Percentiles rank a stretch among this genome's conserved stretches.
Evolutionary conservation across 768 basidiomycete genomes (phyloP).

Genomic region (Pleurotus citrinopileatus): DNA sequence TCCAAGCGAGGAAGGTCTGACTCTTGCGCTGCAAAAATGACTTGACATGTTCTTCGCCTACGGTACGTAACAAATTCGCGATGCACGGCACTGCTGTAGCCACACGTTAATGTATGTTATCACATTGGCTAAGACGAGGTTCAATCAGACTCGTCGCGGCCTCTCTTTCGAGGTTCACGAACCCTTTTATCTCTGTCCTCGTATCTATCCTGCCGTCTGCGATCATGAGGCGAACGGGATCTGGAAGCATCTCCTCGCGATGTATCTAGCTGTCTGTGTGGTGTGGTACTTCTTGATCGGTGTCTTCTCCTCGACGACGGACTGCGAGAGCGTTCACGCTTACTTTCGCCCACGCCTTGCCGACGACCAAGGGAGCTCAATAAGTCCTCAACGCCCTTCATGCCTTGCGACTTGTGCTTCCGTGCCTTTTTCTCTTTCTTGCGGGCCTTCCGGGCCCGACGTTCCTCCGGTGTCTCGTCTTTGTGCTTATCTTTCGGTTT

Average conservation of each 20-base stretch:
- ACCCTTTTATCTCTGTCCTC: not conserved
- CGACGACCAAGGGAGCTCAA: constrained; percentile 46
- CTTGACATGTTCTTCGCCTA: not conserved
- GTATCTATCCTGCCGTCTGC: constrained; percentile 4
- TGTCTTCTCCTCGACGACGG: constrained; percentile 20
- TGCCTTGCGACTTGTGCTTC: constrained; percentile 58
- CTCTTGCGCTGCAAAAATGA: not conserved
- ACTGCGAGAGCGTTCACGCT: constrained; percentile 18
- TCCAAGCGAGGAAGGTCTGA: not conserved
- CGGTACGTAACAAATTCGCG: not conserved
- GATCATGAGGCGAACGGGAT: not conserved
- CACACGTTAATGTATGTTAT: not conserved
- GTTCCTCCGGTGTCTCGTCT: constrained; percentile 79
- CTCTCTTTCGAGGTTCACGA: not conserved
- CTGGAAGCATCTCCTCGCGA: not conserved
- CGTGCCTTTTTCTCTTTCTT: constrained; percentile 67
- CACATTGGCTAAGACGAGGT: not conserved
- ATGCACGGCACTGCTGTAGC: not conserved
- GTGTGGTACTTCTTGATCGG: constrained; percentile 14
- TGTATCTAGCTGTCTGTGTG: not conserved
- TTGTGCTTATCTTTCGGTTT: constrained; percentile 69
- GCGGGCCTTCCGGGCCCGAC: constrained; percentile 67
- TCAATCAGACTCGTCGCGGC: not conserved
- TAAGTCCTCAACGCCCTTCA: constrained; percentile 67
- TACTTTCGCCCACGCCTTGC: constrained; percentile 17